Percentiles rank a stretch among this genome's conserved stretches.
Conservation (phyloP, 1,139 yeast genomes). For the Pichia sp. region DNA sequence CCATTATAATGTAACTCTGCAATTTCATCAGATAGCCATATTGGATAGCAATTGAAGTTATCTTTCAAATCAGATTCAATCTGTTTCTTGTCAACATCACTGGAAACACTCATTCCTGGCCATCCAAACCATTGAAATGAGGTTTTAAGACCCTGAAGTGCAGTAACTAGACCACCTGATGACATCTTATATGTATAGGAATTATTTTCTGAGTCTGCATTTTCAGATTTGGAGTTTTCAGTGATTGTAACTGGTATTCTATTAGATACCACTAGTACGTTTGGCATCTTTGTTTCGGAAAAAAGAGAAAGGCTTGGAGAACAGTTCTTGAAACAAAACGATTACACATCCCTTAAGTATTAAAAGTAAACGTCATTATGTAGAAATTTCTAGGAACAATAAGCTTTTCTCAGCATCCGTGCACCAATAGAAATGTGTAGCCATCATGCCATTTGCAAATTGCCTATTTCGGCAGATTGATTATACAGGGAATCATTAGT, state of each 20-base stretch:
- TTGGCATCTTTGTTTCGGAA: slow-evolving; percentile 22
- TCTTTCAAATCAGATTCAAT: slow-evolving; percentile 66
- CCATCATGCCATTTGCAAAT: too few species aligned
- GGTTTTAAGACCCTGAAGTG: slow-evolving; percentile 84
- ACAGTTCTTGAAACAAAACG: neutral
- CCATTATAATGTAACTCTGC: slow-evolving; percentile 98
- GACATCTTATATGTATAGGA: slow-evolving; percentile 74
- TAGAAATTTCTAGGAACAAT: neutral
- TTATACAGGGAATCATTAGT: too few species aligned
- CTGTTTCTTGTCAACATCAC: slow-evolving; percentile 50
- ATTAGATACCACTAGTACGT: slow-evolving; percentile 88
- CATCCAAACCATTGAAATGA: slow-evolving; percentile 98
- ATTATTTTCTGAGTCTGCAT: slow-evolving; percentile 30
- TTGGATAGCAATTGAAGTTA: slow-evolving; percentile 85
- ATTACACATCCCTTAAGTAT: neutral
- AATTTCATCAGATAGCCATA: slow-evolving; percentile 75
- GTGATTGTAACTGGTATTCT: slow-evolving; percentile 88
- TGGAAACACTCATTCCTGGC: slow-evolving; percentile 91
- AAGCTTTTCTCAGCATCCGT: neutral
- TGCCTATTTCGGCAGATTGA: too few species aligned
- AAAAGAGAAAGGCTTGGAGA: neutral
- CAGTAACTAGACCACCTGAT: slow-evolving; percentile 95
- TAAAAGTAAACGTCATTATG: neutral
- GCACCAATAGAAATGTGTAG: too few species aligned
- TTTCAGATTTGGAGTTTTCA: slow-evolving; percentile 2